Evolutionary conservation across 2,329 filamentous ascomycete species (phyloP).

Genomic region (Macroventuria anomochaeta): DNA sequence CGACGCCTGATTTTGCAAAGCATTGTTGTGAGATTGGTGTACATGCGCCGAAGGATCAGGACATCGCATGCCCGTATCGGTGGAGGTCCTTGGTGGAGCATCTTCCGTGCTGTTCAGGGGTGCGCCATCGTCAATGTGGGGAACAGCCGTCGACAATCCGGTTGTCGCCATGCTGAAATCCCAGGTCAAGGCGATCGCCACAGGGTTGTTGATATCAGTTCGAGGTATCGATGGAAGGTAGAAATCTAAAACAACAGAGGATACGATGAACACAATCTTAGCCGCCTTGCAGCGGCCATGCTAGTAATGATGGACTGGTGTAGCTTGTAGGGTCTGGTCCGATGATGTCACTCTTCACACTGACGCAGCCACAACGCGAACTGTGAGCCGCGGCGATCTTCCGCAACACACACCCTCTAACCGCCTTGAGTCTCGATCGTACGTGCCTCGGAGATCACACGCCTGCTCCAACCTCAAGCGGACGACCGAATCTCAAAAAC

Average conservation of each 20-base stretch:
- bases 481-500: constrained; percentile 1
- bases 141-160: constrained; percentile 26
- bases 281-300: constrained; percentile 15
- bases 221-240: background rate
- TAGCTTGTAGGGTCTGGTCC: constrained; percentile 16
- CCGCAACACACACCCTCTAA: constrained; percentile 11
- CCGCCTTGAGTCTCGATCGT: constrained; percentile 15
- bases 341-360: constrained; percentile 13
- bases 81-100: constrained; percentile 30
- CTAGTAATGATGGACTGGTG: constrained; percentile 18
- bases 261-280: constrained; percentile 12
- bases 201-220: constrained; percentile 1
- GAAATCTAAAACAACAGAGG: constrained; percentile 8
- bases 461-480: constrained; percentile 13
- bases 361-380: constrained; percentile 18
- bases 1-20: constrained; percentile 61
- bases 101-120: constrained; percentile 28
- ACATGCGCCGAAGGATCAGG: constrained; percentile 56
- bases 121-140: constrained; percentile 30
- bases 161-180: constrained; percentile 36
- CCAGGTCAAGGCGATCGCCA: constrained; percentile 16
- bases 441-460: constrained; percentile 14
- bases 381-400: constrained; percentile 19
- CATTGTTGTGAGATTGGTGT: constrained; percentile 28
- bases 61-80: constrained; percentile 30